Evolutionary conservation across 2,329 filamentous ascomycete genomes (phyloP), one percentile per base, ranked within the genome.

Genomic region (Ophiostoma montium): DNA sequence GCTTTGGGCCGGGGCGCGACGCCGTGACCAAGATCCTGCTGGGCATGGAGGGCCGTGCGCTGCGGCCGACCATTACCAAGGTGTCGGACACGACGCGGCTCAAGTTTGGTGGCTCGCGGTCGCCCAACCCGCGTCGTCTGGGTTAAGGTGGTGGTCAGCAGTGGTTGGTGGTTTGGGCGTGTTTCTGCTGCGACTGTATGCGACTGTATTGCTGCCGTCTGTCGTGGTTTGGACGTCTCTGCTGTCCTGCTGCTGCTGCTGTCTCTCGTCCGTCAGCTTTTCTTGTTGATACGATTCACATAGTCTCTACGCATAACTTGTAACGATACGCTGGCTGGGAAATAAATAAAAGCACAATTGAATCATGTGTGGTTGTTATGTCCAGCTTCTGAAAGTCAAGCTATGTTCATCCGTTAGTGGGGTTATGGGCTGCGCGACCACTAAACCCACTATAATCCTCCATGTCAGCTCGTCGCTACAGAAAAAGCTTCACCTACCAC

Each of bases 91-190:
- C 79, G 36, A 96, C 90, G 49, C 84, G 84, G 60, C 67, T 96
- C 65, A 98, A 98, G 72, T 95, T 96, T 72, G 92, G 89, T 67
- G 94, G 92, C 61, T 86, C 85, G 35, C 85, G 89, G 66, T 90
- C 87, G 70, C 77, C 76, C 65, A 86, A 82, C 63, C 83, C 81
- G 35, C 89, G 89, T 67, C 83, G 92, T 70, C 68, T 96, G 70
- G 78, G 79, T 66, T 83, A 59, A 57, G 11, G 11, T 9, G 21
- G 23, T 16, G 9, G 16, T 10, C 13, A 5, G 4, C 38, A 21
- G 1, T 41, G n/a, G n/a, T n/a, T n/a, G n/a, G n/a, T n/a, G n/a
- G n/a, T n/a, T n/a, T n/a, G n/a, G n/a, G n/a, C n/a, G n/a, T n/a
- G n/a, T n/a, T n/a, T n/a, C n/a, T n/a, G n/a, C n/a, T n/a, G n/a